phyloP scores from a whole-genome alignment of 148 eudicot species.

The Nyssa sinensis region DNA sequence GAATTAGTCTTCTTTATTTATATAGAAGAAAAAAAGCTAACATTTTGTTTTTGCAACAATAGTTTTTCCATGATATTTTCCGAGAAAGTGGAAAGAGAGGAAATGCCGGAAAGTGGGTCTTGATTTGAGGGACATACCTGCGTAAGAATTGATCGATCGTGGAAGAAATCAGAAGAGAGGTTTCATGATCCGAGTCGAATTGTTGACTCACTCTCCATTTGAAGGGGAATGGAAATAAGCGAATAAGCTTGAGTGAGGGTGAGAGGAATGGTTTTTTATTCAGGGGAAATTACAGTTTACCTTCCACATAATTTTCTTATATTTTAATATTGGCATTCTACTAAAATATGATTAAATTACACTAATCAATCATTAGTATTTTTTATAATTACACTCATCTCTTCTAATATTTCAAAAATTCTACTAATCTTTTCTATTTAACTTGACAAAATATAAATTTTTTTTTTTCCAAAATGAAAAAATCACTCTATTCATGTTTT shows the following conservation, averaged over 20 bases:
- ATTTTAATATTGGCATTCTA: too few relatives aligned
- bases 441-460: too few relatives aligned
- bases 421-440: too few relatives aligned
- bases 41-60: neutral
- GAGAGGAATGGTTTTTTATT: too few relatives aligned
- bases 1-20: neutral
- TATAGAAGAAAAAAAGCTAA: constrained; percentile 11
- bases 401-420: too few relatives aligned
- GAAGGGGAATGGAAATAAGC: neutral
- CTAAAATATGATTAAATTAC: too few relatives aligned
- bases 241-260: neutral
- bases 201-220: neutral
- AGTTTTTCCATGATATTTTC: constrained; percentile 2
- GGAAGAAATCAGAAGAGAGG: neutral
- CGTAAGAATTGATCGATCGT: neutral
- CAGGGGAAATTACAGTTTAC: too few relatives aligned
- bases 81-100: constrained; percentile 1
- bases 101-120: neutral
- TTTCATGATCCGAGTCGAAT: neutral
- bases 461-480: too few relatives aligned
- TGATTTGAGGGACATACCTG: neutral
- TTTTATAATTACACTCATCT: too few relatives aligned
- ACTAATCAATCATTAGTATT: too few relatives aligned
- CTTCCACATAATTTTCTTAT: too few relatives aligned
- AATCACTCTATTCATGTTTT: too few relatives aligned